Evolutionary conservation across 1,284 basidiomycete species (phyloP).

Genomic region (Ustilago vetiveriae): DNA sequence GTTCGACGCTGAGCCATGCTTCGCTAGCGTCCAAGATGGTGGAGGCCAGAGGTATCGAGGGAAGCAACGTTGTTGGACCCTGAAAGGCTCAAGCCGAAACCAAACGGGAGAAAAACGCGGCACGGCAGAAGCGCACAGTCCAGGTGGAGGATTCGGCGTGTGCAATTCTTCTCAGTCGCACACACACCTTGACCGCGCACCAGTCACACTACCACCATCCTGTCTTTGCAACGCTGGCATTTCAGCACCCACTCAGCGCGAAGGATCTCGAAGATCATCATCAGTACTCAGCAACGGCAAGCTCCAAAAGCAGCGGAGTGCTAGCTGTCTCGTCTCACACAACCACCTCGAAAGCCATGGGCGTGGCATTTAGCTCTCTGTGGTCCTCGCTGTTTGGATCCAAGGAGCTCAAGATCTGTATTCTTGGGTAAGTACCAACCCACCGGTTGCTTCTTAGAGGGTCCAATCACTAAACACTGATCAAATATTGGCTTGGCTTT

Average conservation of each 20-base stretch:
- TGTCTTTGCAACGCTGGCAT: neutral
- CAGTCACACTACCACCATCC: neutral
- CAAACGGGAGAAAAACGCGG: neutral
- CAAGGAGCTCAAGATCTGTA: constrained; percentile 69
- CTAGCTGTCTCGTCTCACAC: constrained; percentile 1
- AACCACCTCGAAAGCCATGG: constrained; percentile 40
- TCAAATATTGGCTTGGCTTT: no score
- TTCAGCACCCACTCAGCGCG: neutral
- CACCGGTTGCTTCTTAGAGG: no score
- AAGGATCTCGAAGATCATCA: no score
- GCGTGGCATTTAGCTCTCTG: constrained; percentile 65
- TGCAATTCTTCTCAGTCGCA: neutral
- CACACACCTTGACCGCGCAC: no score
- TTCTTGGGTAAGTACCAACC: constrained; percentile 61
- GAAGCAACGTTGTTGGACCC: constrained; percentile 31
- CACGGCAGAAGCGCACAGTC: constrained; percentile 6
- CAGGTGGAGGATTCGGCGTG: constrained; percentile 1
- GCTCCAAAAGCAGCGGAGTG: no score
- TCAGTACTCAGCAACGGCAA: no score
- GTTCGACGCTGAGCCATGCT: constrained; percentile 14
- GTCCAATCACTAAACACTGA: no score
- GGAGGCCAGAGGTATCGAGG: no score
- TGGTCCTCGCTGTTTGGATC: constrained; percentile 70
- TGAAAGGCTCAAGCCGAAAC: constrained; percentile 7
- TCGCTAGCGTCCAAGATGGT: no score